A percentile compares a stretch with the other conserved stretches of the same genome.
Evolutionary conservation across 345 rosid genomes (phyloP).

Genomic region (Populus pruinosa): DNA sequence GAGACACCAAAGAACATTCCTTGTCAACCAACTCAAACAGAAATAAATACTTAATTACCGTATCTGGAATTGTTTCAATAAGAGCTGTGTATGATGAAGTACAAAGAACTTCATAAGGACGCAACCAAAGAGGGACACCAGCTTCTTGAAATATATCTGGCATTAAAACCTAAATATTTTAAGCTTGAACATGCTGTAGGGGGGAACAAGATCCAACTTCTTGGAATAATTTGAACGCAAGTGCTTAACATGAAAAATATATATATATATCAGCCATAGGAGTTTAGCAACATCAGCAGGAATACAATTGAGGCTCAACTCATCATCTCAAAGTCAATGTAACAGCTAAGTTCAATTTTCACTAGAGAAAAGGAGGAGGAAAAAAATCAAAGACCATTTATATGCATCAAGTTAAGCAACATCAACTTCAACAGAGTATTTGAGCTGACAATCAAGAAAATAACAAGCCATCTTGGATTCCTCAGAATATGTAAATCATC

Average conservation of each 20-base stretch:
- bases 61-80: constrained; percentile 96
- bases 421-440: neutral
- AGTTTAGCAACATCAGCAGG: neutral
- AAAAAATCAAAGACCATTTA: neutral
- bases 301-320: neutral
- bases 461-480: neutral
- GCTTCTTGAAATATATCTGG: constrained; percentile 99
- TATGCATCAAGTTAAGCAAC: neutral
- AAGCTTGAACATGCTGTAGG: neutral
- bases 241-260: neutral
- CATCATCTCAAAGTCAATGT: neutral
- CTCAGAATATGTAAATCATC: neutral
- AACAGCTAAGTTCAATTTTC: neutral
- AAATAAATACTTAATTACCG: constrained; percentile 44
- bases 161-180: constrained; percentile 15
- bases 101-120: constrained; percentile 91
- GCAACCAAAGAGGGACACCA: constrained; percentile 98
- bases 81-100: constrained; percentile 99
- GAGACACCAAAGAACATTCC: constrained; percentile 4
- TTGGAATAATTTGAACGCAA: neutral
- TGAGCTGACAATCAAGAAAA: neutral
- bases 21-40: constrained; percentile 8
- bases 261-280: neutral
- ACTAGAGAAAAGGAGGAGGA: neutral
- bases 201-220: neutral